A percentile compares a stretch with the other conserved stretches of the same genome.
These are phyloP conservation scores for Maudiozyma serrabonitensis DNA, from an alignment of 805 yeast genomes.

Conservation along the genomic window DNA sequence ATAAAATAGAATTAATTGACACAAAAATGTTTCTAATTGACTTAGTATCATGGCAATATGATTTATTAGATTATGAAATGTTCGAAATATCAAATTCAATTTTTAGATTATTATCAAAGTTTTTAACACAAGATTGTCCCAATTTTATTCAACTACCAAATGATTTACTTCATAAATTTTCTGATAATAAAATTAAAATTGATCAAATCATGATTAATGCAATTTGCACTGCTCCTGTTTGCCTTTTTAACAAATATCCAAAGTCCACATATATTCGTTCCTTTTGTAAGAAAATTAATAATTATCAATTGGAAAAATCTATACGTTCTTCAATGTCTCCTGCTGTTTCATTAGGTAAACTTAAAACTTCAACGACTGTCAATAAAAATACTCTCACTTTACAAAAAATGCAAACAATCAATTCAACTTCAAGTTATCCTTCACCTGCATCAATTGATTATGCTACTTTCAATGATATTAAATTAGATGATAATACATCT, in stretches of 20 bases:
- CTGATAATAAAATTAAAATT: conserved; percentile 13
- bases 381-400: neutral
- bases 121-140: conserved; percentile 20
- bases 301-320: conserved; percentile 6
- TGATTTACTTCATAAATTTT: conserved; percentile 1
- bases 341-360: neutral
- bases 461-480: neutral
- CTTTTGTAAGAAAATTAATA: conserved; percentile 16
- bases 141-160: conserved; percentile 18
- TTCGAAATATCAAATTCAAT: conserved; percentile 23
- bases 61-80: conserved; percentile 28
- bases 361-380: neutral
- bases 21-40: conserved; percentile 43
- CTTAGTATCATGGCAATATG: conserved; percentile 37
- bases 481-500: conserved; percentile 5
- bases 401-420: neutral
- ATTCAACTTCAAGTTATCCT: neutral
- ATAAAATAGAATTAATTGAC: conserved; percentile 33
- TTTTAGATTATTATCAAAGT: conserved; percentile 19
- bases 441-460: neutral
- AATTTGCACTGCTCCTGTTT: conserved; percentile 18
- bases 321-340: neutral
- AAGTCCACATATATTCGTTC: conserved; percentile 14
- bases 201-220: conserved; percentile 18
- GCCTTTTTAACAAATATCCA: conserved; percentile 17